These are phyloP conservation scores for Paraconiothyrium brasiliense DNA, from an alignment of 2,329 filamentous ascomycete species.

Conservation along the genomic window DNA sequence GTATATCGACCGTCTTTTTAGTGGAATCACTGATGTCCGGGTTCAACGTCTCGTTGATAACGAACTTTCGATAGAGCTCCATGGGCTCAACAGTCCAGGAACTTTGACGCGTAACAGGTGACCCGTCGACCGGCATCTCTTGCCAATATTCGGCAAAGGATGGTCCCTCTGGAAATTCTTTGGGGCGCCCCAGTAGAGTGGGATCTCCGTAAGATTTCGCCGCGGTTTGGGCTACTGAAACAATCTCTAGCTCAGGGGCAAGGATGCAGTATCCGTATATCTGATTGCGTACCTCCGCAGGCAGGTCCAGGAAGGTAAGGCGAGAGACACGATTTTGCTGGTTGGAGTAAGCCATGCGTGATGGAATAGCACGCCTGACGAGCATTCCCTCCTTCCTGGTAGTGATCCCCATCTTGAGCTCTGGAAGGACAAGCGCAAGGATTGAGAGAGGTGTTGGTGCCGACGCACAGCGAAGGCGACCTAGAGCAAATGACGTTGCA, in stretches of 20 bases:
- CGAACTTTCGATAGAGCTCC: slow-evolving; percentile 2
- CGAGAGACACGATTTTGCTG: neutral
- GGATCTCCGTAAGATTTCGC: neutral
- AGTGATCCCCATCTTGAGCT: neutral
- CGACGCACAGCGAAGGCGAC: neutral
- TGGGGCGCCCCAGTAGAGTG: neutral
- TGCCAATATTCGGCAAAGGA: neutral
- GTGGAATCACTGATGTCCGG: neutral
- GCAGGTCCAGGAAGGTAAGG: neutral
- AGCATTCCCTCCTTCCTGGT: neutral
- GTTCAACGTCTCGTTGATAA: neutral
- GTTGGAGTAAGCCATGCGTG: too few species aligned
- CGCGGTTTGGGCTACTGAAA: neutral
- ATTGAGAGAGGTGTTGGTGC: neutral
- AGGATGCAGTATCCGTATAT: neutral
- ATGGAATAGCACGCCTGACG: neutral
- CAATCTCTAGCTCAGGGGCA: neutral
- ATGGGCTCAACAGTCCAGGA: neutral
- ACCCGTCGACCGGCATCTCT: neutral
- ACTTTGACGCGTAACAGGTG: neutral
- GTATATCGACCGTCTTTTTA: neutral
- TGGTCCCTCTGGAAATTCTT: neutral
- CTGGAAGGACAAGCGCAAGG: neutral
- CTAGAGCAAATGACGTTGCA: neutral
- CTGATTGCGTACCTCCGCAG: neutral